Base-by-base conservation (phyloP, 441 rosid genomes). In the Kokia cookei region DNA sequence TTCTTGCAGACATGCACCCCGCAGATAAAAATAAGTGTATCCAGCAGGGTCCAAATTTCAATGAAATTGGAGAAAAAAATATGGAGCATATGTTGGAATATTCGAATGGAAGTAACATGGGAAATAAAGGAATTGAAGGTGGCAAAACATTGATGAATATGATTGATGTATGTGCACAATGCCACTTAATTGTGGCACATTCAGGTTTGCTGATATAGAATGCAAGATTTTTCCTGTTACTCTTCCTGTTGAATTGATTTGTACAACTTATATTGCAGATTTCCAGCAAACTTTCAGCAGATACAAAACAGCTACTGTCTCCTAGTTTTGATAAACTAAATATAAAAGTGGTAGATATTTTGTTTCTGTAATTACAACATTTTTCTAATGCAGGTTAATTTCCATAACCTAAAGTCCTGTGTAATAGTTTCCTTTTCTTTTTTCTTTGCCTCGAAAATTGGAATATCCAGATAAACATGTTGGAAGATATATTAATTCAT, bases 401-500 rank as follows among this genome's bases (percentile, higher is more conserved):
- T 76, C 67, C 37, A 60, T 35, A 2, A 64, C 48, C 26, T 62
- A 3, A 42, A 13, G 5, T 13, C 47, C 43, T 64, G 57, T 58
- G 60, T 77, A 74, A 75, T 37, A 50, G 17, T 65, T 53, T 54
- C 8, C 11, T 13, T 42, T 11, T 47, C 29, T 59, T 32, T 5
- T 32, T 32, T 32, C 37, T 67, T 71, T 29, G 66, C n/a, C 53
- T 80, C 76, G 66, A 80, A 26, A 71, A 75, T 81, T 65, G 76
- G 54, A 58, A 76, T 67, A 3, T 79, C 78, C 78, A 92, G 98
- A 85, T 94, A 63, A 79, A 81, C 73, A 51, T 51, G 81, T 80
- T 91, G 68, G 89, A 86, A 83, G 94, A 88, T 80, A 76, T 69
- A 69, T 77, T 91, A 82, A 79, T 70, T 63, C 81, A 82, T 73